Base-by-base conservation (phyloP, 1,139 yeast species). In the Debaryomycetaceae sp. region DNA sequence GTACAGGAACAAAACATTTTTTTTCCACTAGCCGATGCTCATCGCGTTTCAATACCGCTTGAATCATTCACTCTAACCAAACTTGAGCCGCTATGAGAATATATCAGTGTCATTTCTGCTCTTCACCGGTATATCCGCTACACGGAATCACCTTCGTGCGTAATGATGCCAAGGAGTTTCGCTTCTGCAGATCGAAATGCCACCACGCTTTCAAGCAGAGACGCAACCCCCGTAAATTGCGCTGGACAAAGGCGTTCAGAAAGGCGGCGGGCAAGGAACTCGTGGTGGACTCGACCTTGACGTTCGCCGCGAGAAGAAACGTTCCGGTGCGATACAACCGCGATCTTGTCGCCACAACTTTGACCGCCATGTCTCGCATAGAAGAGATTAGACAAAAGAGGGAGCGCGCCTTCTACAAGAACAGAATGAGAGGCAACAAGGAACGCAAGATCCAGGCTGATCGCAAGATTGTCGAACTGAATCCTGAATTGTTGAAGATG, bases 181-280 rank as follows among this genome's bases (percentile, higher is more conserved):
- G 95, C 48, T 90, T 90, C 65, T 90, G 99, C 56, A 85, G 97
- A 56, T 86, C 97, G 40, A 90, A 92, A 57, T 90, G 99, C 63
- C 98, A 90, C 63, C 85, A 86, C 55, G 81, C 90, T 34, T 90
- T 90, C 77, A 90, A 90, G 59, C 93, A 86, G 68, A 87, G 95
- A 69, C 80, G 99, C 62, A 90, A 90, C 65, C 99, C 99, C 45
- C 80, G 99, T 65, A 90, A 90, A 62, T 77, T 87, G 58, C 80
- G 74, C 62, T 90, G 98, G 98, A 90, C 98, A 36, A 90, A 92
- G 60, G 97, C 98, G 1, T 90, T 92, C 73, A 78, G 99, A 65
- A 90, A 90, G 59, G 95, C 97, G 36, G 97, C 97, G 30, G 99
- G 99, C 48, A 90, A 90, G 58, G 99, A 90, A 56, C 74, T 90